These are phyloP conservation scores for Drosera capensis DNA, from an alignment of 148 eudicot genomes.

Conservation along the genomic window DNA sequence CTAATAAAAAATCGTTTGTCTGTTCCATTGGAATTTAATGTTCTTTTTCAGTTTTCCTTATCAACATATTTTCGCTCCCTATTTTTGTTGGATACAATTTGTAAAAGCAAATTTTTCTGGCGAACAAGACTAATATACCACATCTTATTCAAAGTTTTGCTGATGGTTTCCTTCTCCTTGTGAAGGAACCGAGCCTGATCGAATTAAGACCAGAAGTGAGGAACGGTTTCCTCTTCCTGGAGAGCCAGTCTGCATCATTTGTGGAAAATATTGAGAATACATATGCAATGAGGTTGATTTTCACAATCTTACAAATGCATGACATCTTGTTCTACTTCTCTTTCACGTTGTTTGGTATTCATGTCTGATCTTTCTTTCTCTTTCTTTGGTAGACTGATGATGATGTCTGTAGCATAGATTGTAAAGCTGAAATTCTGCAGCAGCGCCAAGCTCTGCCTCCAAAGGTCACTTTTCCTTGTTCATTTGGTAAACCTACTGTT, in stretches of 20 bases:
- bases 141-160: background rate
- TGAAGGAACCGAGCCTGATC: slow-evolving; percentile 20
- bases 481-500: background rate
- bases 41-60: too few species aligned
- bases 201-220: slow-evolving; percentile 38
- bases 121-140: background rate
- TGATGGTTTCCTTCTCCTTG: slow-evolving; percentile 2
- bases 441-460: slow-evolving; percentile 10
- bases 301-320: slow-evolving; percentile 1
- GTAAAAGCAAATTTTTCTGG: background rate
- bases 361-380: slow-evolving; percentile 10
- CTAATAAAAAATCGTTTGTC: too few species aligned
- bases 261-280: slow-evolving; percentile 85
- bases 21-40: too few species aligned
- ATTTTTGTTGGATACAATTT: too few species aligned
- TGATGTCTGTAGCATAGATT: slow-evolving; percentile 78
- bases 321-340: background rate
- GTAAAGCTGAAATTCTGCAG: slow-evolving; percentile 64
- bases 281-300: slow-evolving; percentile 60
- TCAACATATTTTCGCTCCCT: too few species aligned
- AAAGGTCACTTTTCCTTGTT: slow-evolving; percentile 27
- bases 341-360: background rate
- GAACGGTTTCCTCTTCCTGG: slow-evolving; percentile 68
- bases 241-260: slow-evolving; percentile 70
- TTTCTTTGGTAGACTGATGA: slow-evolving; percentile 65